Percentiles rank a stretch among this genome's conserved stretches.
These are phyloP conservation scores for Zarea fungicola DNA, from an alignment of 2,329 filamentous ascomycete genomes.

Conservation along the genomic window DNA sequence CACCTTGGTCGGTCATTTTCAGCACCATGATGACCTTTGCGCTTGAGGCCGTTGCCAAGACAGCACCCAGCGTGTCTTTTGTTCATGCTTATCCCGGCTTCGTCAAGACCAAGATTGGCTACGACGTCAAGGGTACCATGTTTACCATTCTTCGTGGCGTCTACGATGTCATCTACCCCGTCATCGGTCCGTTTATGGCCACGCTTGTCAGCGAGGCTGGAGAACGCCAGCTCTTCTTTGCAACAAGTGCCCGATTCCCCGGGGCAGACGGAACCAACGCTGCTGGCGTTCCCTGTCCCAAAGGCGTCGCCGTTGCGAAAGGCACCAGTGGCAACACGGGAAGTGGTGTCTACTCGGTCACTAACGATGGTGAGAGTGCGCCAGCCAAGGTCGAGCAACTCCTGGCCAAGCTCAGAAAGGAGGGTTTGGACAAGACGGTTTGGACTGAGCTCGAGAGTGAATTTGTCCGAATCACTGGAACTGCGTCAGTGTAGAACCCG, in stretches of 20 bases:
- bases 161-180: neutral
- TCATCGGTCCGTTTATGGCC: neutral
- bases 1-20: neutral
- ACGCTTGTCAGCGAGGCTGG: neutral
- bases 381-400: too few species aligned
- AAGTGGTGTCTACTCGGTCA: neutral
- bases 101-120: neutral
- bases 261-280: neutral
- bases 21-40: constrained; percentile 4
- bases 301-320: neutral
- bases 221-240: neutral
- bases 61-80: neutral
- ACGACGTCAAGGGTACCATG: neutral
- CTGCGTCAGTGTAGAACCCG: too few species aligned
- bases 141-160: neutral
- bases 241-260: neutral
- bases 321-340: neutral
- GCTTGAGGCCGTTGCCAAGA: neutral
- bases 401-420: too few species aligned
- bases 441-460: too few species aligned
- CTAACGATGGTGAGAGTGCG: too few species aligned
- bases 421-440: too few species aligned
- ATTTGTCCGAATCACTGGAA: too few species aligned
- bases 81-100: neutral
- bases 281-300: neutral